A percentile compares a stretch with the other conserved stretches of the same genome.
Conservation (phyloP, 1,139 yeast species). For the Casaregolazyma suthepensis region DNA sequence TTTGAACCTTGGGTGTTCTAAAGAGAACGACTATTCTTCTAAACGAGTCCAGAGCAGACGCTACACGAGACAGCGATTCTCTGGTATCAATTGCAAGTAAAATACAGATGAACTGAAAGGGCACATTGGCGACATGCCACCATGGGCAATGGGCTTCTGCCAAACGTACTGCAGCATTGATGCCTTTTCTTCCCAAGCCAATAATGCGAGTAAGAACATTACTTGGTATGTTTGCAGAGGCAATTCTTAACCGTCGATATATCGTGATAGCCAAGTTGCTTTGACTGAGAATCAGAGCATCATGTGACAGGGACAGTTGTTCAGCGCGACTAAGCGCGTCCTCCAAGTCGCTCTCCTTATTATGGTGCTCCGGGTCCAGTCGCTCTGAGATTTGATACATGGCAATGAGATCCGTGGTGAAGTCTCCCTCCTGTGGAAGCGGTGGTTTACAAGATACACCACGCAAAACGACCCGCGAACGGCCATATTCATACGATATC, state of each 20-base stretch:
- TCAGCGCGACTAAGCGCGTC: background rate
- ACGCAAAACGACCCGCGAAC: constrained; percentile 3
- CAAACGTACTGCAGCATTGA: constrained; percentile 3
- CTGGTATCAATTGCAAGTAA: constrained; percentile 6
- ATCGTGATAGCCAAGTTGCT: constrained; percentile 4
- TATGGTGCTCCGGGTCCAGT: background rate
- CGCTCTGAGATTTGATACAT: background rate
- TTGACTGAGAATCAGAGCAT: constrained; percentile 1
- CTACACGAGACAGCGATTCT: constrained; percentile 1
- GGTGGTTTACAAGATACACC: background rate
- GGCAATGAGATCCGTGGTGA: background rate
- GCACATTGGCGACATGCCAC: constrained; percentile 7
- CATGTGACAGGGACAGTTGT: background rate
- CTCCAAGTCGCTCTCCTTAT: background rate
- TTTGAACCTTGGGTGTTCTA: background rate
- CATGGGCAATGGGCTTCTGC: constrained; percentile 6
- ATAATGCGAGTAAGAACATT: background rate
- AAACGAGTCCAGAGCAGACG: constrained; percentile 1
- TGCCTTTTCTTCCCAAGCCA: background rate
- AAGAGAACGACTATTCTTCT: background rate
- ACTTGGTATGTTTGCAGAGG: background rate
- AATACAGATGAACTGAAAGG: constrained; percentile 7
- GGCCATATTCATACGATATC: constrained; percentile 7
- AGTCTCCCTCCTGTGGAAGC: background rate
- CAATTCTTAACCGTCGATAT: constrained; percentile 1